A percentile compares a stretch with the other conserved stretches of the same genome.
Conservation (phyloP, 176 grass and related monocot genomes). For the Stipa capillata region DNA sequence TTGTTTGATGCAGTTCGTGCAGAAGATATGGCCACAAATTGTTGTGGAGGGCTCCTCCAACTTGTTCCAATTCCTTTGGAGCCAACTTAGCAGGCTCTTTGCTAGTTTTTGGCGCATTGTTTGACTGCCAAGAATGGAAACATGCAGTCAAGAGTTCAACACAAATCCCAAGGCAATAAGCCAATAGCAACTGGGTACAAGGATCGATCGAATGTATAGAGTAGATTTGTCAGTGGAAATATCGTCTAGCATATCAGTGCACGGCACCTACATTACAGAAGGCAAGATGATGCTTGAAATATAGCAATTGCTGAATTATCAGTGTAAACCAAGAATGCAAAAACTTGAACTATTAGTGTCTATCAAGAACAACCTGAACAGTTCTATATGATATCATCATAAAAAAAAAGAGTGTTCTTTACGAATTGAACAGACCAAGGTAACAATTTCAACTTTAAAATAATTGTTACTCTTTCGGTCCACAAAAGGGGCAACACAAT, state of each 20-base stretch:
- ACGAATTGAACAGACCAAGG: not conserved
- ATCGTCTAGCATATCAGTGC: not conserved
- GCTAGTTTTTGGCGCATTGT: not conserved
- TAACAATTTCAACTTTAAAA: not conserved
- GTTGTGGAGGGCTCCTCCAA: conserved; percentile 69
- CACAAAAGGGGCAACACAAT: not conserved
- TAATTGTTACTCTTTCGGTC: not conserved
- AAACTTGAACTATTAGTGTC: not conserved
- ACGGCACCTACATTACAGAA: not conserved
- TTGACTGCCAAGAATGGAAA: conserved; percentile 21
- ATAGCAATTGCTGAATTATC: not conserved
- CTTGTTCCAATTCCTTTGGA: conserved; percentile 64
- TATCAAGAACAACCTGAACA: not conserved
- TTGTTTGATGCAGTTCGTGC: conserved; percentile 62
- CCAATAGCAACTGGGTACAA: not conserved
- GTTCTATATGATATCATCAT: not conserved
- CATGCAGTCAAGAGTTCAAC: not conserved
- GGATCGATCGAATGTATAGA: not conserved
- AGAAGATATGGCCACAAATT: conserved; percentile 86
- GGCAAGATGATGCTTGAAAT: not conserved
- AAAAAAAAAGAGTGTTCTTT: not conserved
- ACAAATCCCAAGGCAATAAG: not conserved
- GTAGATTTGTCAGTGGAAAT: not conserved
- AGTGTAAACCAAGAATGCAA: not conserved
- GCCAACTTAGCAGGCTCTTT: conserved; percentile 28